These are phyloP conservation scores for Penicillium canariense DNA, from an alignment of 495 filamentous ascomycete genomes.

Conservation along the genomic window DNA sequence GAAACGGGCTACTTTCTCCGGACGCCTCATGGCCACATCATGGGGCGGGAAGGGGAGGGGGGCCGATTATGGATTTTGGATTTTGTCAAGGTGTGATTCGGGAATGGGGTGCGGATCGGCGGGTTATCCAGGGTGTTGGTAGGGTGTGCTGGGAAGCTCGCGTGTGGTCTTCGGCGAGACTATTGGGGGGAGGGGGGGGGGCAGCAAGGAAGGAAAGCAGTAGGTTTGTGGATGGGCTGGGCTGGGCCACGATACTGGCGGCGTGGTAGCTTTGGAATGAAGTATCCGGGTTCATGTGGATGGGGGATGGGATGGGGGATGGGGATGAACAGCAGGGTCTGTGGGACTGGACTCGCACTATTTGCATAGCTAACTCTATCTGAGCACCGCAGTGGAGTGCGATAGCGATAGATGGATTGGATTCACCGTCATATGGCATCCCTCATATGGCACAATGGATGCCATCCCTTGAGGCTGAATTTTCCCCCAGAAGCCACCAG, in stretches of 20 bases:
- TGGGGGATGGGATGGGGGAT: neutral
- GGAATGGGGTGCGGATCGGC: neutral
- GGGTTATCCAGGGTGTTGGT: neutral
- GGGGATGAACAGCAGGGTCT: neutral
- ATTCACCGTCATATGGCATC: too few relatives aligned
- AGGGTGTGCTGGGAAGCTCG: neutral
- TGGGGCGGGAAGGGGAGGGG: neutral
- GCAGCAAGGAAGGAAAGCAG: constrained; percentile 24
- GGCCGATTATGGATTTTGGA: too few relatives aligned
- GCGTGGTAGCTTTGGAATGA: constrained; percentile 11
- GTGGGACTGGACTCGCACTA: neutral
- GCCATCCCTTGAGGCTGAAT: too few relatives aligned
- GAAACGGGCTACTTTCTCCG: neutral
- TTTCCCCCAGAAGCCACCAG: too few relatives aligned
- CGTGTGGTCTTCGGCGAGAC: constrained; percentile 10
- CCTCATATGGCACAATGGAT: too few relatives aligned
- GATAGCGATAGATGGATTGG: too few relatives aligned
- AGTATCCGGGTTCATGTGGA: neutral
- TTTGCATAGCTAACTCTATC: constrained; percentile 19
- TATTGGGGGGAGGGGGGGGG: constrained; percentile 15
- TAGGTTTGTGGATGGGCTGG: neutral
- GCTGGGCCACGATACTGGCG: constrained; percentile 9
- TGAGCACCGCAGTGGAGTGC: too few relatives aligned
- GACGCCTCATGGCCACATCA: neutral
- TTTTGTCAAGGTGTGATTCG: neutral